These are phyloP conservation scores for Septoria petroselini DNA, from an alignment of 2,329 filamentous ascomycete genomes.

Conservation along the genomic window DNA sequence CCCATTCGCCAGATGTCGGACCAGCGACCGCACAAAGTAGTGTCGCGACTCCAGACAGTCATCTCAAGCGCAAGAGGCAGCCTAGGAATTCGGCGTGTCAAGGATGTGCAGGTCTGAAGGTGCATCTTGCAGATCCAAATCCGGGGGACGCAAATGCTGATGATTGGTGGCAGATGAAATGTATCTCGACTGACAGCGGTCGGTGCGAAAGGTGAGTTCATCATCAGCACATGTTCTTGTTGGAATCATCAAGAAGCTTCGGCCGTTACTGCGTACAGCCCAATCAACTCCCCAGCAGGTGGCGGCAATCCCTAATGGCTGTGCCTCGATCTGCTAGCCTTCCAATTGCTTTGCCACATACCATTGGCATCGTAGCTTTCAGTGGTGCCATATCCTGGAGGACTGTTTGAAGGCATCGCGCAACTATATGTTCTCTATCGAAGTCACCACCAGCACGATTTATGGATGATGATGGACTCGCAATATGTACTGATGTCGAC, in stretches of 20 bases:
- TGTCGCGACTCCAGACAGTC: constrained; percentile 17
- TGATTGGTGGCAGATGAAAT: constrained; percentile 16
- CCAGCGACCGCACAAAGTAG: constrained; percentile 1
- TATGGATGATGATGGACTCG: not conserved
- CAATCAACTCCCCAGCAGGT: not conserved
- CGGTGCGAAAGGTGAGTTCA: constrained; percentile 29
- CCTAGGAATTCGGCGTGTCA: constrained; percentile 32
- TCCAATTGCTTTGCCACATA: constrained; percentile 1
- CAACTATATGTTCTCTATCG: not conserved
- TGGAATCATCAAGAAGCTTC: constrained; percentile 3
- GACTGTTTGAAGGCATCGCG: not conserved
- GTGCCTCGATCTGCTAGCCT: constrained; percentile 3
- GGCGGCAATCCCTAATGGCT: not conserved
- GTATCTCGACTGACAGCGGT: constrained; percentile 22
- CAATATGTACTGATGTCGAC: constrained; percentile 17
- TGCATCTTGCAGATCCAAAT: constrained; percentile 21
- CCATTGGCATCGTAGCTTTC: not conserved
- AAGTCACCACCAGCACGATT: not conserved
- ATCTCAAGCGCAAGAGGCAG: constrained; percentile 31
- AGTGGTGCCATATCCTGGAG: not conserved
- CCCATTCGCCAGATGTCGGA: constrained; percentile 4
- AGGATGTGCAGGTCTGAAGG: constrained; percentile 32
- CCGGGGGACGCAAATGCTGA: not conserved
- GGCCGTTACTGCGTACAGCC: constrained; percentile 3
- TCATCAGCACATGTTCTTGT: constrained; percentile 5